These are phyloP conservation scores for Nemophila menziesii DNA, from an alignment of 257 asterid species.

Conservation along the genomic window DNA sequence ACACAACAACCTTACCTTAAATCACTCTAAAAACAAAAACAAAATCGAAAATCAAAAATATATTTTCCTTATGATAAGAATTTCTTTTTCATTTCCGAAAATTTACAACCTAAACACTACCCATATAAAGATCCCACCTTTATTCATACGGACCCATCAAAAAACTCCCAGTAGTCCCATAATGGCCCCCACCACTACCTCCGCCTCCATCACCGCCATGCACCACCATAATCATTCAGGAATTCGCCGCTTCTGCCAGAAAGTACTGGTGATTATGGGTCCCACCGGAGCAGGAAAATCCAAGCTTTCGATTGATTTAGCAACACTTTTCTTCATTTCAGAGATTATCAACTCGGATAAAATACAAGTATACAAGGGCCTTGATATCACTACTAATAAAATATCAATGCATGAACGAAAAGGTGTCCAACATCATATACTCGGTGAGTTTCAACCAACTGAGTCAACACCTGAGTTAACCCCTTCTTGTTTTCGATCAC, in stretches of 20 bases:
- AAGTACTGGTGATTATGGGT: constrained; percentile 62
- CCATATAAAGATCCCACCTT: constrained; percentile 4
- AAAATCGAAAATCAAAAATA: neutral
- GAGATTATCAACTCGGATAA: constrained; percentile 87
- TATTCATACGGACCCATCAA: neutral
- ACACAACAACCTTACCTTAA: constrained; percentile 1
- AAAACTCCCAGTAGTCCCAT: constrained; percentile 13
- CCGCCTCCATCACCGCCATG: constrained; percentile 1
- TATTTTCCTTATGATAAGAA: constrained; percentile 34
- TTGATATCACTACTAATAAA: constrained; percentile 73
- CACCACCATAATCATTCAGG: constrained; percentile 7
- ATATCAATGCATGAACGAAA: constrained; percentile 39
- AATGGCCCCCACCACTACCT: constrained; percentile 19
- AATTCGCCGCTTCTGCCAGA: constrained; percentile 22
- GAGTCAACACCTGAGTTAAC: constrained; percentile 55
- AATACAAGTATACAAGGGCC: constrained; percentile 57
- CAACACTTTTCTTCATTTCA: constrained; percentile 45
- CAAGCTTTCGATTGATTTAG: constrained; percentile 66
- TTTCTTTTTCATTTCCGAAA: constrained; percentile 11
- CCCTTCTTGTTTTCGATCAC: constrained; percentile 41
- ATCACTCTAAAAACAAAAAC: neutral
- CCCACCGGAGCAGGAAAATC: constrained; percentile 92
- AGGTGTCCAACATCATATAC: constrained; percentile 60
- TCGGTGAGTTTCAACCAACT: constrained; percentile 49
- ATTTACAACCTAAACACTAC: constrained; percentile 1